phyloP scores from a whole-genome alignment of 169 alveolate genomes.

The Plasmodium fragile region DNA sequence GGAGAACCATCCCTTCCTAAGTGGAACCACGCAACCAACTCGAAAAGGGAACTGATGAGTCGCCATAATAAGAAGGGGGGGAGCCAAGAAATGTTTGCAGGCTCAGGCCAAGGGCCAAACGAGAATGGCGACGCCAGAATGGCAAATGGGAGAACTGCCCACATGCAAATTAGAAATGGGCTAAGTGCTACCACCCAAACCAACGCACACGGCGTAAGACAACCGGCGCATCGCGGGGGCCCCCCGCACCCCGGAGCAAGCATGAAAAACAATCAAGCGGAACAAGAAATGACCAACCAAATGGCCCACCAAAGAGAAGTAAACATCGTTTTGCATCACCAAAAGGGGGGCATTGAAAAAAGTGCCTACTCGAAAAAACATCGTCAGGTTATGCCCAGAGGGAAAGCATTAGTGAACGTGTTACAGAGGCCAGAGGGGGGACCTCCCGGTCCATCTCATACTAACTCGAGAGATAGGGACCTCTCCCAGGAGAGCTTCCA shows the following conservation, averaged over 20 bases:
- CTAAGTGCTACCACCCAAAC: neutral
- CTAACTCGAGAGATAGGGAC: neutral
- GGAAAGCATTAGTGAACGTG: neutral
- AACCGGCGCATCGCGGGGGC: neutral
- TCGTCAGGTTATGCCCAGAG: neutral
- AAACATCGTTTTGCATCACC: neutral
- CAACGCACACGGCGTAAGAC: neutral
- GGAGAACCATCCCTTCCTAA: neutral
- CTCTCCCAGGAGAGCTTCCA: neutral
- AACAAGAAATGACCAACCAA: neutral
- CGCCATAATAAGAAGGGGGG: neutral
- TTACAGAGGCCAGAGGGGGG: neutral
- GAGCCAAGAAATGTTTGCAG: neutral
- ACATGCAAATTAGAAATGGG: neutral
- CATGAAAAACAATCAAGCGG: neutral
- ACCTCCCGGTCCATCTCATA: neutral
- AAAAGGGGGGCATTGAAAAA: neutral
- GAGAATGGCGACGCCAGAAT: neutral
- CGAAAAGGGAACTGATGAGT: neutral
- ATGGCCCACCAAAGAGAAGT: neutral
- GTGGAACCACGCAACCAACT: neutral
- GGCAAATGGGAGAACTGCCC: neutral
- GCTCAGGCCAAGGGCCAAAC: neutral
- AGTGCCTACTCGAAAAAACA: neutral
- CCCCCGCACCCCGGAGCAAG: neutral